Percentiles rank a stretch among this genome's conserved stretches.
These are phyloP conservation scores for Leccinum olivaceopallidum DNA, from an alignment of 768 basidiomycete genomes.

Conservation along the genomic window DNA sequence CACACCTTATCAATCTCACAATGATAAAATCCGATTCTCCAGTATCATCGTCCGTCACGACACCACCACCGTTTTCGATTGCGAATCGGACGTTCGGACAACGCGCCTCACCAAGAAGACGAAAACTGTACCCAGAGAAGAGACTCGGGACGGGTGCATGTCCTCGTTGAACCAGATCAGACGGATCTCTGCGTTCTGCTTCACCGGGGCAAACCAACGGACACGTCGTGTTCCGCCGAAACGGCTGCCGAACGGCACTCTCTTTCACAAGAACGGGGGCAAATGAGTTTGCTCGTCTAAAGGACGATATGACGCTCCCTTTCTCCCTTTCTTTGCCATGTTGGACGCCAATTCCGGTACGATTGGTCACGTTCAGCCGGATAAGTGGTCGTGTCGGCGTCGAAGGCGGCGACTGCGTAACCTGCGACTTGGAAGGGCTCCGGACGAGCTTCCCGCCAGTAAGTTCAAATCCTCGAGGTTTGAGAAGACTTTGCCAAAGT, in stretches of 20 bases:
- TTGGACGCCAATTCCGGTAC: background rate
- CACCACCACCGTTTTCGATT: constrained; percentile 59
- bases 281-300: constrained; percentile 67
- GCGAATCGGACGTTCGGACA: constrained; percentile 55
- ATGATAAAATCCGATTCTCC: constrained; percentile 63
- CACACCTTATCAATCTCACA: constrained; percentile 73
- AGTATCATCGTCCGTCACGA: constrained; percentile 45
- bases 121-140: constrained; percentile 59
- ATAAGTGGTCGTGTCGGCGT: constrained; percentile 17
- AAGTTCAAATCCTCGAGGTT: constrained; percentile 66
- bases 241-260: constrained; percentile 40
- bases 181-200: constrained; percentile 19
- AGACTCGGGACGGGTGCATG: constrained; percentile 27
- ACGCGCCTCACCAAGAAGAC: constrained; percentile 68
- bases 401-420: constrained; percentile 20
- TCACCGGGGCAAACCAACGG: constrained; percentile 15
- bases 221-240: constrained; percentile 43
- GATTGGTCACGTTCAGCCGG: constrained; percentile 1
- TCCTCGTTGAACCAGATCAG: background rate
- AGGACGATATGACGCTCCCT: constrained; percentile 53
- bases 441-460: constrained; percentile 56
- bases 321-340: constrained; percentile 21
- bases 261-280: constrained; percentile 37
- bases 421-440: constrained; percentile 53
- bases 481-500: constrained; percentile 70